These are phyloP conservation scores for Lojkania enalia DNA, from an alignment of 2,329 filamentous ascomycete species.

Conservation along the genomic window DNA sequence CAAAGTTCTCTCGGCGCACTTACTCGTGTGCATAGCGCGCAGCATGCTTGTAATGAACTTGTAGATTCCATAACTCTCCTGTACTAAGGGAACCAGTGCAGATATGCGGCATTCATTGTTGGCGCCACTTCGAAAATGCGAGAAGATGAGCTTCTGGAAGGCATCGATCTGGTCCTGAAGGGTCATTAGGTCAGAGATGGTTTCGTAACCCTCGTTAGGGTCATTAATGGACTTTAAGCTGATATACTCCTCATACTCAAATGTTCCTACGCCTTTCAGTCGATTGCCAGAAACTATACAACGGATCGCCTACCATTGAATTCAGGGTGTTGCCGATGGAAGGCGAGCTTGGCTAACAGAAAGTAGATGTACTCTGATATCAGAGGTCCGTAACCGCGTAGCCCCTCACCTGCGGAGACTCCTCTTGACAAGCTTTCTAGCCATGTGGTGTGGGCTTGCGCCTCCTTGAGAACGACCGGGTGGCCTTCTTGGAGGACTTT, in stretches of 20 bases:
- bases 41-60: conserved; percentile 99
- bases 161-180: conserved; percentile 98
- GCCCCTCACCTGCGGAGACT: conserved; percentile 73
- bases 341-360: conserved; percentile 90
- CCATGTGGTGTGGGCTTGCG: conserved; percentile 85
- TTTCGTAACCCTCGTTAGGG: conserved; percentile 96
- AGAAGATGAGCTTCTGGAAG: conserved; percentile 98
- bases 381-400: conserved; percentile 86
- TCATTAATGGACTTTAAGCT: conserved; percentile 98
- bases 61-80: conserved; percentile 99
- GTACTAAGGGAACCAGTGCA: conserved; percentile 86
- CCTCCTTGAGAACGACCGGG: conserved; percentile 79
- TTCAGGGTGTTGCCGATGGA: conserved; percentile 94
- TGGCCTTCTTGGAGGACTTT: conserved; percentile 98
- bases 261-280: conserved; percentile 61
- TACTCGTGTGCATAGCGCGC: conserved; percentile 93
- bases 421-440: conserved; percentile 89
- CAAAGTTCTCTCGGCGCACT: conserved; percentile 38
- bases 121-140: conserved; percentile 85
- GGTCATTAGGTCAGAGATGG: conserved; percentile 93
- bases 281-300: neutral
- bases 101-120: conserved; percentile 98
- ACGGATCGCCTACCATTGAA: conserved; percentile 73
- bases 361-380: conserved; percentile 98
- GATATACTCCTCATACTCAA: conserved; percentile 99